Conservation (phyloP, 2,329 filamentous ascomycete species). For the Ceratocystis harringtonii region DNA sequence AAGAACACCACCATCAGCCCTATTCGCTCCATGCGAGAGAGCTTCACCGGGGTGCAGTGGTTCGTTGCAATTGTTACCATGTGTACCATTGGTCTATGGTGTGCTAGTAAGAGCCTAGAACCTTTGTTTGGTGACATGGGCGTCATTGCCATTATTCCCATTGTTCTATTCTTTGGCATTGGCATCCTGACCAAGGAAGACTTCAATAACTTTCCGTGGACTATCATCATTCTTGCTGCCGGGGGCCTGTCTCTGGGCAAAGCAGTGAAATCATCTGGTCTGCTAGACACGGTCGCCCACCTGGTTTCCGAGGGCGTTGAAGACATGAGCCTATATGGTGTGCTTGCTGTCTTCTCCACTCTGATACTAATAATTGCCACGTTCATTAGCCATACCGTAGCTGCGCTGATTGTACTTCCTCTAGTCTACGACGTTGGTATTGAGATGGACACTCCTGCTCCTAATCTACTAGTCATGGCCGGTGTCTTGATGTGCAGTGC, state of each 20-base stretch:
- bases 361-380: constrained; percentile 88
- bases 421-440: constrained; percentile 76
- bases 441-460: constrained; percentile 76
- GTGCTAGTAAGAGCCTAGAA: constrained; percentile 77
- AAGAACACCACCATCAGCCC: constrained; percentile 79
- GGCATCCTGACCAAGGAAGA: constrained; percentile 96
- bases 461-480: constrained; percentile 89
- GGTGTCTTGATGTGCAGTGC: constrained; percentile 91
- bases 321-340: constrained; percentile 67
- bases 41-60: constrained; percentile 77
- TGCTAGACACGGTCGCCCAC: constrained; percentile 74
- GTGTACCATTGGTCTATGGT: constrained; percentile 80
- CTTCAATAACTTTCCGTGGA: constrained; percentile 99
- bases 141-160: constrained; percentile 88
- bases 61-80: constrained; percentile 80
- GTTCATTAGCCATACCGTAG: constrained; percentile 95
- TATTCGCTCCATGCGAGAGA: constrained; percentile 77
- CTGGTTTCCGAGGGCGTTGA: constrained; percentile 60
- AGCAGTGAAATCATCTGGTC: constrained; percentile 80
- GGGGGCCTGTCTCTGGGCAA: constrained; percentile 87
- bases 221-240: constrained; percentile 94
- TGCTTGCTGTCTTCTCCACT: constrained; percentile 69
- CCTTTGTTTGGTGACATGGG: constrained; percentile 91
- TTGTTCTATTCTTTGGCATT: constrained; percentile 90
- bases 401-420: constrained; percentile 84